Evolutionary conservation across 1,139 yeast genomes (phyloP).

Genomic region (Yamadazyma dushanensis): DNA sequence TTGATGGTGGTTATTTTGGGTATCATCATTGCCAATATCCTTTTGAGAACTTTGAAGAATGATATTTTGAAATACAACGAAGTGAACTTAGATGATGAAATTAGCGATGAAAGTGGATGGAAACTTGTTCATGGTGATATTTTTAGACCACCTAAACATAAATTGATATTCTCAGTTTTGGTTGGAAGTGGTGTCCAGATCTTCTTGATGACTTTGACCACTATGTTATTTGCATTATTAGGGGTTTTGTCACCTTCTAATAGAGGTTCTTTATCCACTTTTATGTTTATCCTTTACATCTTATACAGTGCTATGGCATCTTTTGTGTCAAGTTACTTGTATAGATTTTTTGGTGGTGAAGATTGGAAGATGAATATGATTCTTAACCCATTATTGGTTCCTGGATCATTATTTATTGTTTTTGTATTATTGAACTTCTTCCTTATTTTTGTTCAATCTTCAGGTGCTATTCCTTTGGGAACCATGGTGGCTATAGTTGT

Average conservation of each 20-base stretch:
- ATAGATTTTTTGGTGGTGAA: slow-evolving; percentile 90
- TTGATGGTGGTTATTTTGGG: slow-evolving; percentile 77
- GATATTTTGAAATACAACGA: slow-evolving; percentile 90
- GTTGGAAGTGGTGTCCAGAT: slow-evolving; percentile 91
- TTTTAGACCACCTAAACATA: slow-evolving; percentile 77
- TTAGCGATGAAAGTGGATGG: slow-evolving; percentile 97
- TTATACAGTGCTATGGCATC: slow-evolving; percentile 81
- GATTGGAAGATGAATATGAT: slow-evolving; percentile 85
- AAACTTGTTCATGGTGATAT: slow-evolving; percentile 94
- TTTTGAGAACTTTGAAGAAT: slow-evolving; percentile 75
- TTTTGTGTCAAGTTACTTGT: slow-evolving; percentile 78
- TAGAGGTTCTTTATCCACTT: slow-evolving; percentile 90
- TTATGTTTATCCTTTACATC: slow-evolving; percentile 81
- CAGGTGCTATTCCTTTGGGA: slow-evolving; percentile 95
- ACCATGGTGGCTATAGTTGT: slow-evolving; percentile 79
- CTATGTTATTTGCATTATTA: slow-evolving; percentile 78
- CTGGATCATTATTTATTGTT: slow-evolving; percentile 66
- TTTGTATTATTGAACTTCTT: slow-evolving; percentile 79
- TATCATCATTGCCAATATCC: slow-evolving; percentile 74
- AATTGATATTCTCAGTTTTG: slow-evolving; percentile 72
- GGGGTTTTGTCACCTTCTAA: slow-evolving; percentile 93
- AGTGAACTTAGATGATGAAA: slow-evolving; percentile 81
- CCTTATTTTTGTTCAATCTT: slow-evolving; percentile 72
- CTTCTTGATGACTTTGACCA: slow-evolving; percentile 70
- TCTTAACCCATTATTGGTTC: slow-evolving; percentile 81